A percentile compares a stretch with the other conserved stretches of the same genome.
Evolutionary conservation across 331 rosid species (phyloP).

Genomic region (Acacia pycnantha): DNA sequence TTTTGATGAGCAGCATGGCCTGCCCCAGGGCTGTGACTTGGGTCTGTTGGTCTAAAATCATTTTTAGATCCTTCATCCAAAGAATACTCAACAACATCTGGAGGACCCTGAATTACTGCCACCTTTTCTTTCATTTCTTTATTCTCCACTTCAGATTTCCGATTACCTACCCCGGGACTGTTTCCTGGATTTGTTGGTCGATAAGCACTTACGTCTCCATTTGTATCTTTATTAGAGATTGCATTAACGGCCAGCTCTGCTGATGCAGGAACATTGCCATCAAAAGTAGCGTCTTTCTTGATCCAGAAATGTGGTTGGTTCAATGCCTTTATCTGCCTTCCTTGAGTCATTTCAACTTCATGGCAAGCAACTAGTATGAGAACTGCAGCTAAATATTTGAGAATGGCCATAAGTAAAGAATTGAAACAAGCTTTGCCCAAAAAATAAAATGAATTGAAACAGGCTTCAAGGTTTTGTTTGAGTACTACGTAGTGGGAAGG

Average conservation of each 20-base stretch:
- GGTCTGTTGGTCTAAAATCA: constrained; percentile 30
- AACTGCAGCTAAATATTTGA: background rate
- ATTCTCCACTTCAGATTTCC: background rate
- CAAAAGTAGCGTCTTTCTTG: background rate
- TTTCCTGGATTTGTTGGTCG: background rate
- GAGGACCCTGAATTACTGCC: background rate
- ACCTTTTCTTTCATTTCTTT: background rate
- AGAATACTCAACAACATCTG: background rate
- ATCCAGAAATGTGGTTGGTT: background rate
- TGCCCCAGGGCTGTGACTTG: constrained; percentile 40
- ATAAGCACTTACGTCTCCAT: background rate
- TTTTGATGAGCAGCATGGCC: constrained; percentile 23
- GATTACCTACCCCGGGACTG: background rate
- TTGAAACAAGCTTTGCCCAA: background rate
- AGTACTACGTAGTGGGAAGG: background rate
- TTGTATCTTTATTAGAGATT: background rate
- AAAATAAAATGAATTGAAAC: too few relatives aligned
- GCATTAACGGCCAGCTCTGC: background rate
- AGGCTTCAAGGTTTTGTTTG: background rate
- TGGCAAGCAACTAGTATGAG: constrained; percentile 21
- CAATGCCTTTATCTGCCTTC: constrained; percentile 31
- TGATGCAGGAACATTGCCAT: background rate
- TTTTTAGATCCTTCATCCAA: background rate
- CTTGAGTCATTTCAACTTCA: constrained; percentile 23
- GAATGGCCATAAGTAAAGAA: constrained; percentile 25